Percentiles rank a stretch among this genome's conserved stretches.
phyloP scores from a whole-genome alignment of 768 basidiomycete genomes.

The Russula ochroleuca region DNA sequence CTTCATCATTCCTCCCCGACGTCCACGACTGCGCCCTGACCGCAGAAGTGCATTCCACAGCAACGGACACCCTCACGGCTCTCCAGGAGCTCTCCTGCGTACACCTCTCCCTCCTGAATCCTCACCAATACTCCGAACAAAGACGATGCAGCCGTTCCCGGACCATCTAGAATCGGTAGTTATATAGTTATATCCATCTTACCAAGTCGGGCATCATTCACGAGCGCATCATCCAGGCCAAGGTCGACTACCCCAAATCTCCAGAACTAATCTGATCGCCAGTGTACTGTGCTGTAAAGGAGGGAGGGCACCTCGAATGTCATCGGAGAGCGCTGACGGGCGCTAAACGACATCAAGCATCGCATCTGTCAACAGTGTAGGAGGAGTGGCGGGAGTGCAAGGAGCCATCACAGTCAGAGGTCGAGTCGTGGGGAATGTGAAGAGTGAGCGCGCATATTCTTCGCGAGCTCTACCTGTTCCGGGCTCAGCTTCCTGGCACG shows the following conservation, averaged over 20 bases:
- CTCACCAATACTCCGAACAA: too few species aligned
- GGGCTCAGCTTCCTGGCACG: not conserved
- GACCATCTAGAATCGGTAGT: not conserved
- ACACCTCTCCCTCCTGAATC: slow-evolving; percentile 21
- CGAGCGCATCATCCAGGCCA: slow-evolving; percentile 51
- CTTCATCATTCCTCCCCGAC: slow-evolving; percentile 15
- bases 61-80: slow-evolving; percentile 16
- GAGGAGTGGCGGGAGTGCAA: not conserved
- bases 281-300: too few species aligned
- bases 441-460: slow-evolving; percentile 10
- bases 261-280: slow-evolving; percentile 29
- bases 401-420: not conserved
- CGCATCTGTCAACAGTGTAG: slow-evolving; percentile 10
- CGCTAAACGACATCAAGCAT: slow-evolving; percentile 1
- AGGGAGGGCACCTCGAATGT: not conserved
- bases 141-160: slow-evolving; percentile 10
- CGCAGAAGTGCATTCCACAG: slow-evolving; percentile 28
- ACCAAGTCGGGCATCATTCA: slow-evolving; percentile 59
- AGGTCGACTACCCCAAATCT: slow-evolving; percentile 27
- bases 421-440: not conserved
- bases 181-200: slow-evolving; percentile 52
- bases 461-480: slow-evolving; percentile 20
- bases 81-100: slow-evolving; percentile 20
- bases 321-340: slow-evolving; percentile 13
- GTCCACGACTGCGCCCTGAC: too few species aligned